Conservation (phyloP, 2,329 filamentous ascomycete species). For the Phyllosticta capitalensis region DNA sequence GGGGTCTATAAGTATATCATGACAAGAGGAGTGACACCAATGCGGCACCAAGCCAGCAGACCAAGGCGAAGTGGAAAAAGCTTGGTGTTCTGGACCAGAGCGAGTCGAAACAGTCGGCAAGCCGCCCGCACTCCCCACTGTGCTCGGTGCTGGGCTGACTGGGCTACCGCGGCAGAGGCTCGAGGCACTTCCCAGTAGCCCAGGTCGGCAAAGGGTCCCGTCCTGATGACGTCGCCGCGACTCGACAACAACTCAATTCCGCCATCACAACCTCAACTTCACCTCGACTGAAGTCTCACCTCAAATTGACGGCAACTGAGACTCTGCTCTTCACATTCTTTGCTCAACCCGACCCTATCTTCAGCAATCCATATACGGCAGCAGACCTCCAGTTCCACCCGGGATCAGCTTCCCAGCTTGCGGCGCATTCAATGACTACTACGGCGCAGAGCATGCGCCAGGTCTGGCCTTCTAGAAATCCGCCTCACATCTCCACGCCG, state of each 20-base stretch:
- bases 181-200: not conserved
- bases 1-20: slow-evolving; percentile 2
- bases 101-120: not conserved
- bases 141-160: not conserved
- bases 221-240: not conserved
- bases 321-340: not conserved
- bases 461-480: not conserved
- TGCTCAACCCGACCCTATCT: not conserved
- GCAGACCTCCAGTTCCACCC: not conserved
- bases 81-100: not conserved
- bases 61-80: not conserved
- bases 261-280: not conserved
- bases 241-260: not conserved
- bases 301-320: not conserved
- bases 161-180: not conserved
- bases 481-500: not conserved
- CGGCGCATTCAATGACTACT: not conserved
- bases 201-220: not conserved
- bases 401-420: not conserved
- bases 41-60: not conserved
- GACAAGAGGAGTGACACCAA: not conserved
- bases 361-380: not conserved
- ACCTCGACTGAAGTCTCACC: not conserved
- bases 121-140: not conserved
- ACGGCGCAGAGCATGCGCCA: not conserved